Evolutionary conservation across 2,329 filamentous ascomycete species (phyloP).

Genomic region (Exophiala bonariae): DNA sequence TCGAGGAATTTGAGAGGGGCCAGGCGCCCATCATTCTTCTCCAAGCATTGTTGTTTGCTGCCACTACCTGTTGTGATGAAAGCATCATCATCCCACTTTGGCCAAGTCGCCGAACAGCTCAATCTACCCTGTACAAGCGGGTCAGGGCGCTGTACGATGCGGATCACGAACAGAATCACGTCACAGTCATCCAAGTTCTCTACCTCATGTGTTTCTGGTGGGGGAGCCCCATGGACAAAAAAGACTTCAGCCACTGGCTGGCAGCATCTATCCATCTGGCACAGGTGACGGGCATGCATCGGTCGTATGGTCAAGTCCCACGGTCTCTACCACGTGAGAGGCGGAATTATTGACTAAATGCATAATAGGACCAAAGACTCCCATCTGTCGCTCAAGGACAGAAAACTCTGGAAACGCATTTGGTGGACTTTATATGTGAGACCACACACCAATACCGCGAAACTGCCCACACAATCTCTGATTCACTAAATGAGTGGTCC

Average conservation of each 20-base stretch:
- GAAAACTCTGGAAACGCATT: slow-evolving; percentile 25
- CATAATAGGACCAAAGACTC: slow-evolving; percentile 12
- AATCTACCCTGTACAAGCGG: slow-evolving; percentile 66
- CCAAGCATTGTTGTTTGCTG: slow-evolving; percentile 87
- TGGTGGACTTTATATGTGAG: slow-evolving; percentile 25
- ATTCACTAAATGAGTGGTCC: slow-evolving; percentile 1
- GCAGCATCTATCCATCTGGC: slow-evolving; percentile 77
- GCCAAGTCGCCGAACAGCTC: slow-evolving; percentile 67
- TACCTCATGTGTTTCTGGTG: slow-evolving; percentile 29
- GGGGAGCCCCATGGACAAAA: slow-evolving; percentile 25
- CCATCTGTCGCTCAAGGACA: slow-evolving; percentile 6
- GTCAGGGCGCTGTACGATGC: slow-evolving; percentile 26
- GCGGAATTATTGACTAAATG: slow-evolving; percentile 21
- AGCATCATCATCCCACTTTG: slow-evolving; percentile 56
- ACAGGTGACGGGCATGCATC: slow-evolving; percentile 95
- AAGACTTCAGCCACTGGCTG: slow-evolving; percentile 18
- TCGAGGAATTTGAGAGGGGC: slow-evolving; percentile 83
- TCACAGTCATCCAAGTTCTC: slow-evolving; percentile 21
- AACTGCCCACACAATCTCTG: slow-evolving; percentile 3
- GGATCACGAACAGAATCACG: slow-evolving; percentile 22
- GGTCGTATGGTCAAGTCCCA: slow-evolving; percentile 54
- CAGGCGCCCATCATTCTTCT: slow-evolving; percentile 86
- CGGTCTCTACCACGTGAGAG: not conserved
- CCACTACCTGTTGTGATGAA: slow-evolving; percentile 88
- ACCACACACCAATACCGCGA: not conserved